Percentiles rank a stretch among this genome's conserved stretches.
Evolutionary conservation across 129 eudicot genomes (phyloP).

Genomic region (Tagetes erecta): DNA sequence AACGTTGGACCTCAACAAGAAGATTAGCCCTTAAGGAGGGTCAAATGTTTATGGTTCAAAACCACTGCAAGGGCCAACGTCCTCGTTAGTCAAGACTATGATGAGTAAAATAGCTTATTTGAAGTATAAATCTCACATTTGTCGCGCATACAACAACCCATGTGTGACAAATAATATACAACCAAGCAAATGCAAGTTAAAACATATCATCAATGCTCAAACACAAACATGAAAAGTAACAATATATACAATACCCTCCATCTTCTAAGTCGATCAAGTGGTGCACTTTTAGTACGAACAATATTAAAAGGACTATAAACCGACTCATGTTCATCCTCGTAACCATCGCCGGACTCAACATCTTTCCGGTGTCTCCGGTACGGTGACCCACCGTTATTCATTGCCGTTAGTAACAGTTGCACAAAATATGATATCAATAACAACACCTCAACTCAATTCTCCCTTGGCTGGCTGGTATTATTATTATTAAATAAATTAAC

Average conservation of each 20-base stretch:
- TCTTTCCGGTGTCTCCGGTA: constrained; percentile 54
- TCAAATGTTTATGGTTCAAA: too few species aligned
- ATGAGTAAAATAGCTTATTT: too few species aligned
- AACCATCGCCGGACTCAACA: constrained; percentile 46
- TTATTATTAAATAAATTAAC: too few species aligned
- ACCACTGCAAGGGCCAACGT: too few species aligned
- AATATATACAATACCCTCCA: constrained; percentile 62
- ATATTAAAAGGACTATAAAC: constrained; percentile 58
- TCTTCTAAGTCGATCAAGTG: constrained; percentile 64
- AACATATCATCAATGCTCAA: constrained; percentile 1
- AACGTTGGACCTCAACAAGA: too few species aligned
- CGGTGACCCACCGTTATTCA: constrained; percentile 55
- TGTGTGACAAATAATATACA: too few species aligned
- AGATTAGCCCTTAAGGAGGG: too few species aligned
- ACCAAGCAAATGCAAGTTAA: background rate
- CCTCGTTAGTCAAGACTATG: too few species aligned
- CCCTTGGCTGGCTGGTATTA: background rate
- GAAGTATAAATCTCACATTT: too few species aligned
- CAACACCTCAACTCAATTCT: constrained; percentile 57
- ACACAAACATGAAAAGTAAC: background rate
- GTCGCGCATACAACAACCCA: too few species aligned
- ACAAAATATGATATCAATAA: background rate
- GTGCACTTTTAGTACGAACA: constrained; percentile 69
- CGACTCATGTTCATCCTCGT: constrained; percentile 42
- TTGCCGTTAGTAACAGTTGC: background rate